Evolutionary conservation across 345 rosid species (phyloP).

Genomic region (Schrenkiella parvula): DNA sequence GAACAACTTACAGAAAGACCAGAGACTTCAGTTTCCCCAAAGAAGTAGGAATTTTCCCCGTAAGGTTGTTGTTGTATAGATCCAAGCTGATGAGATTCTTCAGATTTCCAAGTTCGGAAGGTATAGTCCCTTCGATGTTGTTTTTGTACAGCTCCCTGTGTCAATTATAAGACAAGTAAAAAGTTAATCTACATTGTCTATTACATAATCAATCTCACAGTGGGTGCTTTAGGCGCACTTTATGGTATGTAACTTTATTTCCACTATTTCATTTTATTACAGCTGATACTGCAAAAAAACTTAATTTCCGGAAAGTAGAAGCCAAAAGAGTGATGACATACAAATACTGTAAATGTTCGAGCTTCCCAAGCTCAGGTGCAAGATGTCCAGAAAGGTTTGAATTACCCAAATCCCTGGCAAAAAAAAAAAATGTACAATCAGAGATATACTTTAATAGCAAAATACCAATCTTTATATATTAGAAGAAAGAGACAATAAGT

Average conservation of each 20-base stretch:
- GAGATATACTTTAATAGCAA: background rate
- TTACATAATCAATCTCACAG: background rate
- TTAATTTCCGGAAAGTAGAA: background rate
- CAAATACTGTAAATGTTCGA: slow-evolving; percentile 90
- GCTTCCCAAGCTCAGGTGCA: slow-evolving; percentile 81
- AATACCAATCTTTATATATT: background rate
- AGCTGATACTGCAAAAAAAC: background rate
- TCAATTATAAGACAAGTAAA: slow-evolving; percentile 4
- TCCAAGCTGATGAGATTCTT: slow-evolving; percentile 95
- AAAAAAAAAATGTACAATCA: background rate
- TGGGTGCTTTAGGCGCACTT: background rate
- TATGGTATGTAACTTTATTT: background rate
- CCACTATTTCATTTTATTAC: background rate
- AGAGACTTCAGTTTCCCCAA: slow-evolving; percentile 83
- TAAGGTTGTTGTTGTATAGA: slow-evolving; percentile 84
- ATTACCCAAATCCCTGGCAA: slow-evolving; percentile 89
- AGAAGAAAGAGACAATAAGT: background rate
- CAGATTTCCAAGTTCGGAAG: slow-evolving; percentile 76
- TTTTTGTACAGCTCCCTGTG: slow-evolving; percentile 92
- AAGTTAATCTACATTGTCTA: background rate
- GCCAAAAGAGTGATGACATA: slow-evolving; percentile 37
- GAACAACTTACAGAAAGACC: slow-evolving; percentile 72
- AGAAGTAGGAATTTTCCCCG: slow-evolving; percentile 72
- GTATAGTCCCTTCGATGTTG: slow-evolving; percentile 77
- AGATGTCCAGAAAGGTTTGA: slow-evolving; percentile 86